Evolutionary conservation across 2,329 filamentous ascomycete species (phyloP), one percentile per base, ranked within the genome.

Genomic region (Alternaria longipes): DNA sequence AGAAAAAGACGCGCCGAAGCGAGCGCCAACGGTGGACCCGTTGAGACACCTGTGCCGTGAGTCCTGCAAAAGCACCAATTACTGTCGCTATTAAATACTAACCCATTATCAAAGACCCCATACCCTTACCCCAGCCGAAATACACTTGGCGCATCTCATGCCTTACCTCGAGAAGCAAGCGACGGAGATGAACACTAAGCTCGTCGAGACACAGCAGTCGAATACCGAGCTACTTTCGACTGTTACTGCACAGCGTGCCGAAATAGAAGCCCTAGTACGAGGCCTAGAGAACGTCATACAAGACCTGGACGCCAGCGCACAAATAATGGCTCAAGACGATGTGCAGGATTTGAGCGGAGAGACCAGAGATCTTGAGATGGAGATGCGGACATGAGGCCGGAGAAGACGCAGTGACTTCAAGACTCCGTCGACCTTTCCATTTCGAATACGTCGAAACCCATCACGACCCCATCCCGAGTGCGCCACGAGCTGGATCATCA

Each of bases 141-240:
- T 90, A 11, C 85, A 87, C 62, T 79, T 83, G 18, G 85, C 87
- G n/a, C 86, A 89, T 73, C 76, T 90, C 4, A 81, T 82, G 51
- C 86, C 87, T 0, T 85, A 86, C 59, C 77, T 90, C 51, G 78
- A 81, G 44, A 79, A 83, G 64, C 83, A 84, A 50, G 81, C 84
- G 22, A 72, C 76, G n/a, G 75, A 82, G 3, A 78, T 89, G 60
- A 80, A 83, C 54, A 65, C 73, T n/a, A 82, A 83, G 59, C 78
- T 89, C 36, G 77, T 82, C 53, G 74, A 75, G 22, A 82, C 84
- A 4, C 83, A 87, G 66, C 68, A 78, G 16, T 79, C 86, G 56
- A 90, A 90, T 67, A 77, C 76, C n/a, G 78, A 82, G 56, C 75
- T 89, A 6, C 78, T 85, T 40, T 80, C 82, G 51, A 82, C 80